These are phyloP conservation scores for Boehmeria nivea DNA, from an alignment of 306 rosid species.

Conservation along the genomic window DNA sequence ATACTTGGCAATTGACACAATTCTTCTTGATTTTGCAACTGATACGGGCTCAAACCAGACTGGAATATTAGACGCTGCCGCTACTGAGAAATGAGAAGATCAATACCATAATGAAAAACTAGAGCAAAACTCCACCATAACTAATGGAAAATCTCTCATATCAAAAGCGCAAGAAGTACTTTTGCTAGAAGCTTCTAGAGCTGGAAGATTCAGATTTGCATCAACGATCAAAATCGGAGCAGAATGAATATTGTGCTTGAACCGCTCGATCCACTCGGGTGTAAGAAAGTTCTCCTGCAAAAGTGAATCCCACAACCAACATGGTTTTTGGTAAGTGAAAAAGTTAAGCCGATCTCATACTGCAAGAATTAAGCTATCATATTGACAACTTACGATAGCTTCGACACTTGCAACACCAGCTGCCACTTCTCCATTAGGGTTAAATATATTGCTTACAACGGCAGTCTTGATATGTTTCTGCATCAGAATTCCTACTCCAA, in stretches of 20 bases:
- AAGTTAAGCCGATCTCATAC: neutral
- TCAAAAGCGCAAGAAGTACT: conserved; percentile 28
- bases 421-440: conserved; percentile 63
- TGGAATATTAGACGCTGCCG: conserved; percentile 52
- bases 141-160: neutral
- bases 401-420: conserved; percentile 83
- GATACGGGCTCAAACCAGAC: conserved; percentile 98
- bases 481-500: conserved; percentile 65
- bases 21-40: conserved; percentile 75
- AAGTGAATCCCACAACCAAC: neutral
- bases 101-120: neutral
- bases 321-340: neutral
- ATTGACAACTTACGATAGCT: conserved; percentile 50
- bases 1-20: conserved; percentile 59
- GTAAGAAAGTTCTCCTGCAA: conserved; percentile 71
- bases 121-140: neutral
- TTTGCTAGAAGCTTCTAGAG: conserved; percentile 66
- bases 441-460: conserved; percentile 72
- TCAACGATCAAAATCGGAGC: conserved; percentile 80
- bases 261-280: conserved; percentile 68
- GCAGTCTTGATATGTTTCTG: conserved; percentile 62
- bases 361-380: neutral
- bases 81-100: conserved; percentile 39
- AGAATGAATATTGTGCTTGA: conserved; percentile 39
- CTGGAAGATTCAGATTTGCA: conserved; percentile 62